phyloP scores from a whole-genome alignment of 208 protist species.

The Leishmania amazonensis region DNA sequence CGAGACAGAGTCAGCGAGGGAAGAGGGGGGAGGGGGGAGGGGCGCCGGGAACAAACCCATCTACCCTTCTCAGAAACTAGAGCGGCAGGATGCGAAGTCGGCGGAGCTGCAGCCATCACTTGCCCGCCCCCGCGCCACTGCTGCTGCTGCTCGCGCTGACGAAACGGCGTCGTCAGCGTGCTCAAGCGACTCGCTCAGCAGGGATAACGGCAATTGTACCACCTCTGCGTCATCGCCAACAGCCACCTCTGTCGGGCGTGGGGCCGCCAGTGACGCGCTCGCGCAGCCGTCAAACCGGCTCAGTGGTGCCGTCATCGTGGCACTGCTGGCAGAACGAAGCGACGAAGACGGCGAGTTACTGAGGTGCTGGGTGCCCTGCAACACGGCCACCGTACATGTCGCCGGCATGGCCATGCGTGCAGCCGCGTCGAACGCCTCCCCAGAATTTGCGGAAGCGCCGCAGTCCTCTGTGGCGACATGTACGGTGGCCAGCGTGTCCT shows the following conservation, averaged over 20 bases:
- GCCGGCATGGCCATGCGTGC: neutral
- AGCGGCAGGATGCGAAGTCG: conserved; percentile 29
- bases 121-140: neutral
- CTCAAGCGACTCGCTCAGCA: neutral
- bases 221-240: neutral
- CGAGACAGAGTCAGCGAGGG: neutral
- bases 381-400: no score
- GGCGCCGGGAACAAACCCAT: neutral
- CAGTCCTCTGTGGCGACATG: neutral
- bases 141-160: neutral
- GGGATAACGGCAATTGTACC: neutral
- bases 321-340: neutral
- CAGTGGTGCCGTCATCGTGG: neutral
- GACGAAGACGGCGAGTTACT: neutral
- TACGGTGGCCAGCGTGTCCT: neutral
- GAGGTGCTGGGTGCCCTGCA: neutral
- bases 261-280: neutral
- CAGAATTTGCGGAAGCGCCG: neutral
- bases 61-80: conserved; percentile 12
- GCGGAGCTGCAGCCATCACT: conserved; percentile 12
- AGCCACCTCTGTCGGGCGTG: neutral
- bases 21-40: neutral
- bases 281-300: neutral
- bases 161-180: neutral
- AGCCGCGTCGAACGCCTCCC: neutral